Base-by-base conservation (phyloP, 257 asterid species). In the Penstemon barbatus region DNA sequence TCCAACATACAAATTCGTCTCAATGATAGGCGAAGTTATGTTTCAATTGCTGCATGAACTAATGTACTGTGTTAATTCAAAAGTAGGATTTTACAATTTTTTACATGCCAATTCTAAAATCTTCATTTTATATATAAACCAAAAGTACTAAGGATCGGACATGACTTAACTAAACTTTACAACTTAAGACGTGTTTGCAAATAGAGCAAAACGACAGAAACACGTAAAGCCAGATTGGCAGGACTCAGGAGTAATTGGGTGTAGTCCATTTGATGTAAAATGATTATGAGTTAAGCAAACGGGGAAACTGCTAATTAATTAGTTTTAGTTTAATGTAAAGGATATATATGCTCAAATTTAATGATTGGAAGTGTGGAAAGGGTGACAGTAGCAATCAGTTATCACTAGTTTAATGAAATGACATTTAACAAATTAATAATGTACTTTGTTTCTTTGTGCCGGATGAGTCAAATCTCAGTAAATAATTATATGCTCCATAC, bases 391-490 rank as follows among this genome's bases (percentile, higher is more conserved):
- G 36, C 40, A 33, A 64, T 9, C 18, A 15, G 18, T 15, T 15
- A 25, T 25, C 54, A 68, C 55, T 56, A 38, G 41, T 58, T 65
- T 65, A 53, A 62, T 60, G 44, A 76, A 54, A 48, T 58, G 3
- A 57, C 61, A 53, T 59, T 60, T 42, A 68, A 61, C 56, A 49
- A 49, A 4, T 10, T 11, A 11, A 43, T 60, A 53, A 62, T 57
- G 71, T 73, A 51, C 13, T 72, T 49, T 36, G 52, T 67, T 73
- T 38, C 46, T 56, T 49, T 49, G 4, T 49, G 54, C 54, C 15
- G 18, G 15, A 25, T 25, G 33, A 49, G 54, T 49, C 52, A 49
- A 49, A 49, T 15, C n/a, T 3, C 15, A 15, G 13, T 10, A 9
- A 9, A 49, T 49, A 5, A 49, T 9, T 49, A 49, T 49, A 13